Conservation (phyloP, 2,329 filamentous ascomycete genomes). For the Fusarium pseudograminearum region DNA sequence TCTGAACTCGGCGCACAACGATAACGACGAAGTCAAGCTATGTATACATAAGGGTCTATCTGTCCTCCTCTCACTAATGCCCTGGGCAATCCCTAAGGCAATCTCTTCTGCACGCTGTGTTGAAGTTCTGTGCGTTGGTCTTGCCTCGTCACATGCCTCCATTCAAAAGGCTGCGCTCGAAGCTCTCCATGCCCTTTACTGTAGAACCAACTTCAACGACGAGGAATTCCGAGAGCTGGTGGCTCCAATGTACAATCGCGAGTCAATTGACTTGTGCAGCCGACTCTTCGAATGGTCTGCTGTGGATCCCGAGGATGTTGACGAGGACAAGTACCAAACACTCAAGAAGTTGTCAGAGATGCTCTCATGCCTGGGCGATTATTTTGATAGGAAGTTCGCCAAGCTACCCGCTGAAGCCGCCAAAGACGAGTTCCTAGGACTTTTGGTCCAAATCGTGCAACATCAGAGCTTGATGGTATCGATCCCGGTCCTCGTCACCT, state of each 20-base stretch:
- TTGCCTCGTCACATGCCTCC: conserved; percentile 76
- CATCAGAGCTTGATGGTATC: conserved; percentile 92
- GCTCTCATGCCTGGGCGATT: conserved; percentile 85
- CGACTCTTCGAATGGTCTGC: conserved; percentile 84
- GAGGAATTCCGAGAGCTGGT: conserved; percentile 83
- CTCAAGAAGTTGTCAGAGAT: conserved; percentile 96
- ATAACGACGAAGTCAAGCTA: conserved; percentile 73
- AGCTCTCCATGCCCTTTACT: conserved; percentile 85
- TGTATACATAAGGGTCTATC: conserved; percentile 83
- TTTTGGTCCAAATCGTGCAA: conserved; percentile 82
- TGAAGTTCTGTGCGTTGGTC: conserved; percentile 75
- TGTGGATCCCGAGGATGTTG: conserved; percentile 83
- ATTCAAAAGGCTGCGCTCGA: conserved; percentile 85
- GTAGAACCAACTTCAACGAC: conserved; percentile 77
- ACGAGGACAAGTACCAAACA: conserved; percentile 91
- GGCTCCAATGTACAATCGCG: conserved; percentile 80
- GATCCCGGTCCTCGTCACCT: conserved; percentile 90
- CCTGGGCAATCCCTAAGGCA: conserved; percentile 89
- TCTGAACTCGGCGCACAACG: conserved; percentile 72
- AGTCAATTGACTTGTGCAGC: conserved; percentile 77
- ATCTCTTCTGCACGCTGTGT: conserved; percentile 79
- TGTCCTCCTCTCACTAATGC: conserved; percentile 81
- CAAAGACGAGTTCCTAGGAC: conserved; percentile 79
- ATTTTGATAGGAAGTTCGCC: conserved; percentile 81
- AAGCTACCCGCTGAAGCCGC: conserved; percentile 73